Base-by-base conservation (phyloP, 2,329 filamentous ascomycete species). In the Microsporum audouinii region DNA sequence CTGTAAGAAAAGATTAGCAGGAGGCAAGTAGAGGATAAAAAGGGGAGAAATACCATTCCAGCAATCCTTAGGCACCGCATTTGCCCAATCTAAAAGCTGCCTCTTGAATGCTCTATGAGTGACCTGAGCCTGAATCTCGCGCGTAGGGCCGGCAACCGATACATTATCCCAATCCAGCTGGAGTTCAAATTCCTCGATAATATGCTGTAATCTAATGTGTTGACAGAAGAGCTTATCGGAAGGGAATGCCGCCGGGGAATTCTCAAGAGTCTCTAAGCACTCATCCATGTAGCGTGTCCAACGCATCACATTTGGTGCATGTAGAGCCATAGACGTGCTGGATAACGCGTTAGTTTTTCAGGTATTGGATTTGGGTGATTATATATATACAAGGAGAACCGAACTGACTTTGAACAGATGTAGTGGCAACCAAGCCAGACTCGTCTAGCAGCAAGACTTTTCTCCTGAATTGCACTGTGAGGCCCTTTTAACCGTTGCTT, bases 121-220 rank as follows among this genome's bases (percentile, higher is more conserved):
- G 38, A 39, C 38, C 38, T 39, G 38, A 39, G 38, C 38, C 14
- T 39, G 38, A 12, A 39, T 39, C 38, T 39, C 38, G 38, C 8
- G 38, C 8, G 38, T 39, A 10, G 38, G 38, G 38, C 38, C 14
- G 38, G 38, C 38, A 12, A 12, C 38, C 38, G 38, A 7, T 23
- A 33, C 6, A 39, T 14, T 57, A 10, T 57, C 55, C 33, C 55
- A 57, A 7, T 23, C 29, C 39, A 23, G 23, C 38, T 58, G 56
- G 56, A 41, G 17, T 12, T 58, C 56, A 43, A 34, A 58, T 12
- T 45, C 38, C 38, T 57, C 55, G 38, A 57, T 57, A 8, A 39
- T 57, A 57, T 57, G 53, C 36, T 38, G 56, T 29, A 58, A 39
- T 23, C 17, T 57, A 34, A 57, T 41, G 5, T 57, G 56, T 41